A percentile compares a stretch with the other conserved stretches of the same genome.
Evolutionary conservation across 2,329 filamentous ascomycete species (phyloP).

Genomic region (Neopestalotiopsis sp.): DNA sequence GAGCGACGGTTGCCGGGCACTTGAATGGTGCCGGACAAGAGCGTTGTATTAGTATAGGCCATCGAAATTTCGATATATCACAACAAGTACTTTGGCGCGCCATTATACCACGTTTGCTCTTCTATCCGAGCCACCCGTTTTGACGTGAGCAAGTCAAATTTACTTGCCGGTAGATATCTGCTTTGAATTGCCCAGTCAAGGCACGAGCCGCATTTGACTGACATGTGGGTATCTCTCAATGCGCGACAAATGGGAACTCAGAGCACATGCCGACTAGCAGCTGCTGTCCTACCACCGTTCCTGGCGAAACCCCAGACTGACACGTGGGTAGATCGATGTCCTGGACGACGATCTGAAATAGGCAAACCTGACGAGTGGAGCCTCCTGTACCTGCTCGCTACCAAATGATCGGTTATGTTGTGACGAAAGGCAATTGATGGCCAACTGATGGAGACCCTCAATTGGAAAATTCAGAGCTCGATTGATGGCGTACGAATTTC

Average conservation of each 20-base stretch:
- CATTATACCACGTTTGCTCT: not conserved
- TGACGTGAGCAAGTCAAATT: not conserved
- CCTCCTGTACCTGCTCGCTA: not conserved
- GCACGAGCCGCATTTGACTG: conserved; percentile 2
- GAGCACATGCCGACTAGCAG: conserved; percentile 4
- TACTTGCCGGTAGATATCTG: not conserved
- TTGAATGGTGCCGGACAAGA: not conserved
- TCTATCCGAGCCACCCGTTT: not conserved
- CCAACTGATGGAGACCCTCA: not conserved
- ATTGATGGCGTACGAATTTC: too few species aligned
- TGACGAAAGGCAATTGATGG: not conserved
- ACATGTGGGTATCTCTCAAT: not conserved
- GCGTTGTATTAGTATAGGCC: too few species aligned
- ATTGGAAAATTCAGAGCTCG: not conserved
- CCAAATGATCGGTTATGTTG: conserved; percentile 5
- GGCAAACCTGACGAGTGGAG: not conserved
- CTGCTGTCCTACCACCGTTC: conserved; percentile 7
- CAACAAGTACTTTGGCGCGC: not conserved
- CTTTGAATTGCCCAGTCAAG: not conserved
- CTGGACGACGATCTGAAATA: conserved; percentile 12
- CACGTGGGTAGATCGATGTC: conserved; percentile 5
- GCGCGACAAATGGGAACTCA: not conserved
- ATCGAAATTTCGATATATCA: not conserved
- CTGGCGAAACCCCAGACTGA: conserved; percentile 11
- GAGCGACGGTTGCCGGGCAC: not conserved